Percentiles rank a stretch among this genome's conserved stretches.
These are phyloP conservation scores for Physcomitrium patens DNA, from an alignment of 225 moss, liverwort and hornwort species.

Conservation along the genomic window DNA sequence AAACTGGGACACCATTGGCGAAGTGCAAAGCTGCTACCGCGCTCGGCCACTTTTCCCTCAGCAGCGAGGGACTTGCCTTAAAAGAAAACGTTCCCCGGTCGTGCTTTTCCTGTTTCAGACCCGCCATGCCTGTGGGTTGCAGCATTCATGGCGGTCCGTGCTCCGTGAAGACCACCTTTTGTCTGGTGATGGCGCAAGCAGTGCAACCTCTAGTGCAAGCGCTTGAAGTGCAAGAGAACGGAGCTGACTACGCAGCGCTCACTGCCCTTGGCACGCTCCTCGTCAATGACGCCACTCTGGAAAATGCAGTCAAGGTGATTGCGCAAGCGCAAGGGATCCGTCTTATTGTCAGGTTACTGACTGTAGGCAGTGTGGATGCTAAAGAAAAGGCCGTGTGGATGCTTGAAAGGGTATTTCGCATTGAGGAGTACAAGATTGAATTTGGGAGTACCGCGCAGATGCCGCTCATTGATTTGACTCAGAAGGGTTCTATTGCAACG, in stretches of 20 bases:
- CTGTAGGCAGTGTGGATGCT: conserved; percentile 55
- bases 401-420: conserved; percentile 66
- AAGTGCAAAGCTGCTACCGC: conserved; percentile 56
- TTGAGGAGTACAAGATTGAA: conserved; percentile 49
- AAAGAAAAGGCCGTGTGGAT: conserved; percentile 69
- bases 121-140: conserved; percentile 36
- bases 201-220: conserved; percentile 54
- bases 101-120: conserved; percentile 36
- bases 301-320: conserved; percentile 52
- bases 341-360: conserved; percentile 56
- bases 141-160: conserved; percentile 60
- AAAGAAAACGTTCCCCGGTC: conserved; percentile 27
- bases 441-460: conserved; percentile 62
- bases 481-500: conserved; percentile 60
- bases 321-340: conserved; percentile 57
- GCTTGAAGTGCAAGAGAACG: conserved; percentile 57
- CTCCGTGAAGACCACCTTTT: conserved; percentile 54
- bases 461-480: conserved; percentile 72
- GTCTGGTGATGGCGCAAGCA: conserved; percentile 56
- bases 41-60: conserved; percentile 59
- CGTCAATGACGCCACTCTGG: conserved; percentile 36
- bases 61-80: conserved; percentile 39
- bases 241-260: conserved; percentile 63
- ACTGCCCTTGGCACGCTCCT: conserved; percentile 59
- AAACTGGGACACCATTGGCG: conserved; percentile 48